Conservation (phyloP, 768 basidiomycete genomes). For the Rhodocollybia butyracea region DNA sequence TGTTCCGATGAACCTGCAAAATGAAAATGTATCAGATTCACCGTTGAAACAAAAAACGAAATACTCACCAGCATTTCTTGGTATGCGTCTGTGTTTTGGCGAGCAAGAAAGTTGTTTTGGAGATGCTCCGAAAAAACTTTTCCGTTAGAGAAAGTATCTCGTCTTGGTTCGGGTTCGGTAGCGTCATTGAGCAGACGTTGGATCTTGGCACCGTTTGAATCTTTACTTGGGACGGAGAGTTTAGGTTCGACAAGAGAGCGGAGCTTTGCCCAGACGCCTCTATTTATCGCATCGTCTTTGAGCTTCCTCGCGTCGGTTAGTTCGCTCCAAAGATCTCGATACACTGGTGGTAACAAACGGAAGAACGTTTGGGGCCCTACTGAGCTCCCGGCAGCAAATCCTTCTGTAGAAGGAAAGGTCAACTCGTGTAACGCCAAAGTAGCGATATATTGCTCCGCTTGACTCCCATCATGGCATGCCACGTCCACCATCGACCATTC, state of each 20-base stretch:
- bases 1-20: constrained; percentile 64
- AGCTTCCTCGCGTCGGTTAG: constrained; percentile 63
- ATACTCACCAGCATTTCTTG: constrained; percentile 83
- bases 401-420: constrained; percentile 58
- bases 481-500: constrained; percentile 83
- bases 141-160: neutral
- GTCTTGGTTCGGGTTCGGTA: neutral
- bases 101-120: constrained; percentile 52
- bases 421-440: constrained; percentile 82
- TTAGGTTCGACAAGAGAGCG: constrained; percentile 63
- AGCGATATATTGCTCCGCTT: constrained; percentile 90
- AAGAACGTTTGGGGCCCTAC: constrained; percentile 60
- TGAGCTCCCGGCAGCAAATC: constrained; percentile 56
- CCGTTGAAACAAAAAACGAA: neutral
- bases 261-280: constrained; percentile 68
- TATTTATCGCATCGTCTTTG: constrained; percentile 61
- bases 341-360: constrained; percentile 74
- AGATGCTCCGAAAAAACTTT: constrained; percentile 43
- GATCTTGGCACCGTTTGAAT: constrained; percentile 13
- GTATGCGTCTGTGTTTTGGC: constrained; percentile 64
- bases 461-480: constrained; percentile 71
- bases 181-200: neutral
- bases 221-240: constrained; percentile 42
- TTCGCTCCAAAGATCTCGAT: constrained; percentile 91
- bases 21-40: constrained; percentile 1